phyloP scores from a whole-genome alignment of 768 basidiomycete genomes.

The Suillus bovinus region DNA sequence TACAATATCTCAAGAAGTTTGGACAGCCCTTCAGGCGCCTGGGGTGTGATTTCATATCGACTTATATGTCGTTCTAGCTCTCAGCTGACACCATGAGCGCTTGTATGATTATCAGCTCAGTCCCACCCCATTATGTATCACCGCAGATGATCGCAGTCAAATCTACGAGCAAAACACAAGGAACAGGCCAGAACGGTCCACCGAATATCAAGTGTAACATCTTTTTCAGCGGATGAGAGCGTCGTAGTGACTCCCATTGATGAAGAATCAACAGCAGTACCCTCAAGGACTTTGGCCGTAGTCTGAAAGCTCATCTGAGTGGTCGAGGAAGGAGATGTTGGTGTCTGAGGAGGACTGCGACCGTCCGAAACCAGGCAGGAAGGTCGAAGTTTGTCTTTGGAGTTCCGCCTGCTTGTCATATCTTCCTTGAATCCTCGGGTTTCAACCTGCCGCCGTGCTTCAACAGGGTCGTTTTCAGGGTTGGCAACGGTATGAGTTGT shows the following conservation, averaged over 20 bases:
- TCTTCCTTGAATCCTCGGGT: slow-evolving; percentile 23
- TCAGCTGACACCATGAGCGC: too few species aligned
- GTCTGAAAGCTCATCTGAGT: slow-evolving; percentile 46
- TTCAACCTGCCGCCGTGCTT: slow-evolving; percentile 56
- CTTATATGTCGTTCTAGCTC: background rate
- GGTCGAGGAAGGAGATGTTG: slow-evolving; percentile 22
- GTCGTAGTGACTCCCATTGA: slow-evolving; percentile 83
- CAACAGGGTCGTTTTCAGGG: slow-evolving; percentile 93
- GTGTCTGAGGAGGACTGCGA: slow-evolving; percentile 14
- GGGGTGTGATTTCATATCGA: background rate
- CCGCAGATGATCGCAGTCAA: background rate
- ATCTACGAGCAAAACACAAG: slow-evolving; percentile 54
- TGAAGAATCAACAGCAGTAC: slow-evolving; percentile 51
- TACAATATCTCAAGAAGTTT: background rate
- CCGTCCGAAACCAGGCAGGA: background rate
- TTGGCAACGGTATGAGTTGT: slow-evolving; percentile 97
- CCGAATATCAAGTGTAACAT: slow-evolving; percentile 94
- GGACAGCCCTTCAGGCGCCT: background rate
- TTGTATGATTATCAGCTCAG: background rate
- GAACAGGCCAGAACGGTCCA: slow-evolving; percentile 97
- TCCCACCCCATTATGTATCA: background rate
- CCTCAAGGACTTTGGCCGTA: slow-evolving; percentile 62
- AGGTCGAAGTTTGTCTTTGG: slow-evolving; percentile 17
- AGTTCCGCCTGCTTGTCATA: slow-evolving; percentile 11
- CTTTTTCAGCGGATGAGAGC: slow-evolving; percentile 82